Conservation (phyloP, 2,329 filamentous ascomycete genomes). For the Dactylellina haptotyla region DNA sequence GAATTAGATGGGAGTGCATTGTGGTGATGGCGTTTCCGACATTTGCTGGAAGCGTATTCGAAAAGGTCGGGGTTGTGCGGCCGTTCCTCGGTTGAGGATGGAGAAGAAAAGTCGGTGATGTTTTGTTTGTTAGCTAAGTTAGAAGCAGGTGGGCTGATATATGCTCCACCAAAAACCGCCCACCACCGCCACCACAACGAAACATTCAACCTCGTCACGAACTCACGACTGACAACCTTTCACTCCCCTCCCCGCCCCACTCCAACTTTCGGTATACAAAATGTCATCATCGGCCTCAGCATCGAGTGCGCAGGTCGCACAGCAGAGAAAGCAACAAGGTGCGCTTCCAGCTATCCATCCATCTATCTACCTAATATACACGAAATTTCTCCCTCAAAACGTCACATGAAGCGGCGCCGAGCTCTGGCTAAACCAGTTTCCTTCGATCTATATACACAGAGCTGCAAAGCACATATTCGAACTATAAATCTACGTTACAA, state of each 20-base stretch:
- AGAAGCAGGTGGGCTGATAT: conserved; percentile 39
- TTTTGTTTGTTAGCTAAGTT: not conserved
- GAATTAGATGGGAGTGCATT: conserved; percentile 98
- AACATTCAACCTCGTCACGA: conserved; percentile 8
- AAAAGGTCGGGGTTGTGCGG: not conserved
- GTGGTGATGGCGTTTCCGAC: conserved; percentile 57
- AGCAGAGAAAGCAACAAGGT: conserved; percentile 60
- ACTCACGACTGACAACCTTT: conserved; percentile 11
- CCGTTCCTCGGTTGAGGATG: conserved; percentile 14
- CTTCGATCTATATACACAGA: conserved; percentile 67
- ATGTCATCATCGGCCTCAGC: conserved; percentile 38
- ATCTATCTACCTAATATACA: no score
- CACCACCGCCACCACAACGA: not conserved
- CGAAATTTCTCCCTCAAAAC: no score
- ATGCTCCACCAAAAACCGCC: conserved; percentile 41
- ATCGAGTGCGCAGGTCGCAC: conserved; percentile 43
- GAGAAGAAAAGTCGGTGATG: conserved; percentile 22
- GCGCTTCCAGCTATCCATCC: not conserved
- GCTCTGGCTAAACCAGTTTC: no score
- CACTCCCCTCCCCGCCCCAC: not conserved
- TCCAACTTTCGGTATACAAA: not conserved
- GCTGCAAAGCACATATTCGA: conserved; percentile 80
- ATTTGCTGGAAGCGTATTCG: not conserved
- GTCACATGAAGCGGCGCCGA: no score
- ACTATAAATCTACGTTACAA: conserved; percentile 82